A percentile compares a stretch with the other conserved stretches of the same genome.
These are phyloP conservation scores for Termitomyces sp. DNA, from an alignment of 768 basidiomycete species.

Conservation along the genomic window DNA sequence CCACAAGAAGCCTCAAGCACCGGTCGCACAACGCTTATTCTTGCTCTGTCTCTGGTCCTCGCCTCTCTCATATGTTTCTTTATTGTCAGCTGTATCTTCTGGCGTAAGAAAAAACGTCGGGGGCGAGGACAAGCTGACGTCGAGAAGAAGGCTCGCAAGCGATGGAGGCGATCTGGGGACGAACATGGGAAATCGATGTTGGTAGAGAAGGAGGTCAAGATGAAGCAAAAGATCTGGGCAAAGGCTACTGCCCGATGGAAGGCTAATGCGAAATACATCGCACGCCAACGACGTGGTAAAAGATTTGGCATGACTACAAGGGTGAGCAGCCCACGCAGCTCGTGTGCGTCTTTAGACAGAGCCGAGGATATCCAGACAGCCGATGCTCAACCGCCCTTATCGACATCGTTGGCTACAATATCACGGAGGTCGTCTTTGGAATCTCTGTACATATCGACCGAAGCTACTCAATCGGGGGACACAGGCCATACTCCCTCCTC, in stretches of 20 bases:
- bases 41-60: conserved; percentile 57
- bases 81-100: conserved; percentile 57
- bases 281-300: conserved; percentile 50
- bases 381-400: conserved; percentile 5
- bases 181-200: conserved; percentile 24
- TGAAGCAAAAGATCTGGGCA: conserved; percentile 57
- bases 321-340: conserved; percentile 21
- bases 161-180: conserved; percentile 16
- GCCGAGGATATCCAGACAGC: conserved; percentile 3
- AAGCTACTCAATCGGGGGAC: neutral
- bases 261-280: conserved; percentile 53
- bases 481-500: neutral
- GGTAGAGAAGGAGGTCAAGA: conserved; percentile 37
- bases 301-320: conserved; percentile 21
- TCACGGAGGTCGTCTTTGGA: conserved; percentile 28
- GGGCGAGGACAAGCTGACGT: conserved; percentile 35
- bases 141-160: conserved; percentile 39
- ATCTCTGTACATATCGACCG: conserved; percentile 8
- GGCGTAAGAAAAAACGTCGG: conserved; percentile 40
- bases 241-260: conserved; percentile 66
- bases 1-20: conserved; percentile 11
- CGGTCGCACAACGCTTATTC: conserved; percentile 38
- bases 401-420: conserved; percentile 14
- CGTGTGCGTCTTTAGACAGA: conserved; percentile 16
- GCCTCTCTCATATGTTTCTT: conserved; percentile 55